Percentiles rank a stretch among this genome's conserved stretches.
Conservation (phyloP, 345 rosid species). For the Populus tremula region DNA sequence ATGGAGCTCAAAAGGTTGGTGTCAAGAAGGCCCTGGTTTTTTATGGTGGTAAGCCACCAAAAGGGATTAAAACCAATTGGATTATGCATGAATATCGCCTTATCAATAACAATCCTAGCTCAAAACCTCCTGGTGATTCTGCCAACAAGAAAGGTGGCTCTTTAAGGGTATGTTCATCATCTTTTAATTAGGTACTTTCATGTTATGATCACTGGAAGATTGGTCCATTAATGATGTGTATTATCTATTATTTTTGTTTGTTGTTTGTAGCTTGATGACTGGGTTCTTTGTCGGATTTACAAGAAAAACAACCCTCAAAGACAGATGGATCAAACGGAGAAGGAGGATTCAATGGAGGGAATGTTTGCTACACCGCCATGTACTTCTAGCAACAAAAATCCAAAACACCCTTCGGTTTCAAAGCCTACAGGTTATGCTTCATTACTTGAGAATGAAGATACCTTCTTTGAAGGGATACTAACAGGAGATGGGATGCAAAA, state of each 20-base stretch:
- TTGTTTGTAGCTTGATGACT: constrained; percentile 54
- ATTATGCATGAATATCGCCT: constrained; percentile 97
- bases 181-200: neutral
- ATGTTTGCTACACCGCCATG: constrained; percentile 27
- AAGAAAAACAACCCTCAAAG: constrained; percentile 60
- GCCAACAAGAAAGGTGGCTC: constrained; percentile 46
- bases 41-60: constrained; percentile 94
- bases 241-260: neutral
- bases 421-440: constrained; percentile 29
- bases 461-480: constrained; percentile 54
- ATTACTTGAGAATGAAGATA: constrained; percentile 49
- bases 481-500: constrained; percentile 23
- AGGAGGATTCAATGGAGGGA: constrained; percentile 45
- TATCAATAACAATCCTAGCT: constrained; percentile 31
- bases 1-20: constrained; percentile 69
- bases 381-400: constrained; percentile 3
- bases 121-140: constrained; percentile 38
- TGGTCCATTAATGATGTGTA: neutral
- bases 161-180: constrained; percentile 43
- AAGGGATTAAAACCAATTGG: constrained; percentile 96
- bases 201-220: neutral
- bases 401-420: constrained; percentile 5
- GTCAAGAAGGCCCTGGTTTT: constrained; percentile 92
- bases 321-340: constrained; percentile 40
- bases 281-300: constrained; percentile 76